Base-by-base conservation (phyloP, 768 basidiomycete genomes). In the Naganishia friedmannii region DNA sequence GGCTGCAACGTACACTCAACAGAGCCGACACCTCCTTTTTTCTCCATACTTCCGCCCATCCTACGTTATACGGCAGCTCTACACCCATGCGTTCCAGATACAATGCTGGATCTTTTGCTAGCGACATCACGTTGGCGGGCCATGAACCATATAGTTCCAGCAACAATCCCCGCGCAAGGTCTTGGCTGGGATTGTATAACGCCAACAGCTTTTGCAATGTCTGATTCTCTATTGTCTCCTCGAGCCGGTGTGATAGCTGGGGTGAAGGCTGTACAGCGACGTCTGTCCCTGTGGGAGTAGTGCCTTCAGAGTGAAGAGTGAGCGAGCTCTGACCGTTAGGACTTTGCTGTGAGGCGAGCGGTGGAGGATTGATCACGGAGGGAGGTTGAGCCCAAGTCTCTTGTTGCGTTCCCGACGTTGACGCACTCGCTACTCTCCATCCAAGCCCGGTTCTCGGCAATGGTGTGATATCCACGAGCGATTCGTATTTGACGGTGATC, bases 21-120 rank as follows among this genome's bases (percentile, higher is more conserved):
- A 68, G 8, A 37, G 31, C 55, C 23, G 28, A 31, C 34, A 57
- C 29, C 29, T 68, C 54, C 23, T 56, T 56, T 39, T 68, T 46
- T 53, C 55, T 53, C 67, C 67, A 68, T 19, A 68, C 67, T 21
- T 68, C 54, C 17, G n/a, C 58, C 68, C 55, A 63, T 12, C 26
- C 42, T 19, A 48, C 56, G 19, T 42, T 21, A 53, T 53, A 69
- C 29, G 57, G 57, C 42, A 28, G 53, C 42, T 46, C 46, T 3
- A 69, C 46, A 17, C 37, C 57, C 57, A 26, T 51, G 42, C n/a
- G 19, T 15, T 31, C 46, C 7, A 69, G 23, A 32, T 53, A 69
- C 55, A 10, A 4, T 7, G 46, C 57, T 23, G 68, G 68, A 31
- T 69, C 57, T 29, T 7, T 51, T 23, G 48, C 45, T 12, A 46